Evolutionary conservation across 2,329 filamentous ascomycete species (phyloP), one percentile per base, ranked within the genome.

Genomic region (Paraconiothyrium sp.): DNA sequence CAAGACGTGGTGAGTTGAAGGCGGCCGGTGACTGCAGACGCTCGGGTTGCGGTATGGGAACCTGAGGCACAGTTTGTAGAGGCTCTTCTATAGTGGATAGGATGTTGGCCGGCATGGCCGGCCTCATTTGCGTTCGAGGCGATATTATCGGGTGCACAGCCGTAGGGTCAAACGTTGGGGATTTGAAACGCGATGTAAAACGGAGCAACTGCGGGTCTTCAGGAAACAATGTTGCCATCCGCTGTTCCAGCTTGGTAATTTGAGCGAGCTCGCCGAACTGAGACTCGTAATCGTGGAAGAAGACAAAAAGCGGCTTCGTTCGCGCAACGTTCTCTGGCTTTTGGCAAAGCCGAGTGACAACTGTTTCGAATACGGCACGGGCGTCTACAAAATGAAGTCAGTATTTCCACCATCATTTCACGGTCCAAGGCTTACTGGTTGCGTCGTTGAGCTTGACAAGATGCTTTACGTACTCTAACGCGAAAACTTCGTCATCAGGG

Each of bases 391-490:
- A 22, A 20, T 20, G 20, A 22, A 32, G 51, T 71, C 60, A 75
- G 61, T 61, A 54, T 37, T 10, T 30, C 27, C 27, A 30, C 27
- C 27, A 11, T 13, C 14, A 37, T 11, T 22, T 24, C 6, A 6
- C 5, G 16, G 16, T 70, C 60, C 70, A 50, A 20, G 22, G 85
- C 92, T 85, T 85, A 96, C 92, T 97, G 35, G 93, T 97, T 51
- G 93, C 90, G 78, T 99, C 95, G 70, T 97, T 94, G 75, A 92
- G 93, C 13, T 92, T 90, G 71, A 98, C 91, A 62, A 99, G 83
- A 78, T 97, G 95, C 81, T 97, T 97, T 71, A 99, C 85, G 78
- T 99, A 98, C 78, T 98, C 94, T 55, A 99, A 86, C 65, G 96
- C 93, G 79, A 98, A 98, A 60, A 89, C 86, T 76, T 97, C 94